These are phyloP conservation scores for Solanum tarapatanum DNA, from an alignment of 257 asterid species.

Conservation along the genomic window DNA sequence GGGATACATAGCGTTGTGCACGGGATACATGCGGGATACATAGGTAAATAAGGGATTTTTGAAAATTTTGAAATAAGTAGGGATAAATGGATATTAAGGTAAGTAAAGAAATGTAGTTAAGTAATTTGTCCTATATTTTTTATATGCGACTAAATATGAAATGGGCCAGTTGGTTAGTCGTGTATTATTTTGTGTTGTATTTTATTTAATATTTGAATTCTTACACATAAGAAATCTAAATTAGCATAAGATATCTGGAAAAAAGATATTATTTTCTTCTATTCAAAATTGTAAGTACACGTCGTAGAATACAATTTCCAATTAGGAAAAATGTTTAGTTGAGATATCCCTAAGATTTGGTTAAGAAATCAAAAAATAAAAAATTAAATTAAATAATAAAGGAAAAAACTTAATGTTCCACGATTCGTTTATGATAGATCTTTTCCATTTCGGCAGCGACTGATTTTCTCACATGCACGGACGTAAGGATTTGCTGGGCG, in stretches of 20 bases:
- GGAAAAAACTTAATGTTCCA: neutral
- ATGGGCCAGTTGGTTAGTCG: neutral
- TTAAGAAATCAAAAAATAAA: neutral
- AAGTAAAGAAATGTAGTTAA: too few relatives aligned
- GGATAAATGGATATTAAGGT: too few relatives aligned
- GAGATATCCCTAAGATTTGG: neutral
- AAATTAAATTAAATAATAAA: too few relatives aligned
- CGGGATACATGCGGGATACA: too few relatives aligned
- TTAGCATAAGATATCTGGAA: neutral
- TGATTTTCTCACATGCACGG: conserved; percentile 12
- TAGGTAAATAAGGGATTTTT: too few relatives aligned
- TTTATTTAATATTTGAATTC: neutral
- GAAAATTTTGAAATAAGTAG: too few relatives aligned
- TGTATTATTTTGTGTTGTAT: neutral
- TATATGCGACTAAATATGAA: too few relatives aligned
- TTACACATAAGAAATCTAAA: neutral
- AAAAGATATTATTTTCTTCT: neutral
- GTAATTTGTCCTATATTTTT: too few relatives aligned
- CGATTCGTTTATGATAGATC: neutral
- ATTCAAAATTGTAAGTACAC: neutral
- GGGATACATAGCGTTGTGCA: too few relatives aligned
- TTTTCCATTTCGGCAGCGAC: conserved; percentile 7
- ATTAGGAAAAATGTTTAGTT: neutral
- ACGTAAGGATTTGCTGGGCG: conserved; percentile 7
- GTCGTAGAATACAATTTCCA: neutral